These are phyloP conservation scores for Flaveria trinervia DNA, from an alignment of 129 eudicot genomes.

Conservation along the genomic window DNA sequence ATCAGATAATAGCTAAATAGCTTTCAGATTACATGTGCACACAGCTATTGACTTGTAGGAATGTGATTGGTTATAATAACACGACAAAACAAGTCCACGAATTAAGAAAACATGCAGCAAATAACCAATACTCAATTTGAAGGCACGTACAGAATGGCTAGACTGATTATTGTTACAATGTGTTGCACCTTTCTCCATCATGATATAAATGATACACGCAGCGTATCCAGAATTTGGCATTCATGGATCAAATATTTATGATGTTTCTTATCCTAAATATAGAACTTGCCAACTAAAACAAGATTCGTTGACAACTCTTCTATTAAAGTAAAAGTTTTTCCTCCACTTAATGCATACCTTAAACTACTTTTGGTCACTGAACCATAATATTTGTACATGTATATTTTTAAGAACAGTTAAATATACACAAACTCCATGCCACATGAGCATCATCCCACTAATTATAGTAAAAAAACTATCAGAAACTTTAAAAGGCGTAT, in stretches of 20 bases:
- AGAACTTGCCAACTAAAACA: slow-evolving; percentile 5
- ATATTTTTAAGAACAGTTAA: neutral
- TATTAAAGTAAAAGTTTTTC: neutral
- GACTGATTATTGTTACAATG: slow-evolving; percentile 7
- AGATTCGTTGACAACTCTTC: neutral
- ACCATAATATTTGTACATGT: neutral
- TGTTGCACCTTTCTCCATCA: slow-evolving; percentile 17
- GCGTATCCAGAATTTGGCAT: neutral
- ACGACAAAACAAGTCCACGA: slow-evolving; percentile 3
- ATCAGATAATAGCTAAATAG: slow-evolving; percentile 7
- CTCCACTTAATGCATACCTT: neutral
- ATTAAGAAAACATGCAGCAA: neutral
- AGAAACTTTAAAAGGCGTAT: neutral
- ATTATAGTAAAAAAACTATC: neutral
- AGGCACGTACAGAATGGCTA: neutral
- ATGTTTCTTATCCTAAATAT: slow-evolving; percentile 2
- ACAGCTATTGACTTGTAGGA: neutral
- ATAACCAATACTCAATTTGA: slow-evolving; percentile 9
- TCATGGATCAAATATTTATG: neutral
- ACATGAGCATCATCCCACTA: neutral
- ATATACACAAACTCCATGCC: neutral
- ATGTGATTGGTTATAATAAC: neutral
- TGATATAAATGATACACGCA: slow-evolving; percentile 18
- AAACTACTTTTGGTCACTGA: neutral
- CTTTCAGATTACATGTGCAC: neutral